Evolutionary conservation across 805 yeast species (phyloP).

Genomic region (Kluyveromyces dobzhanskii): DNA sequence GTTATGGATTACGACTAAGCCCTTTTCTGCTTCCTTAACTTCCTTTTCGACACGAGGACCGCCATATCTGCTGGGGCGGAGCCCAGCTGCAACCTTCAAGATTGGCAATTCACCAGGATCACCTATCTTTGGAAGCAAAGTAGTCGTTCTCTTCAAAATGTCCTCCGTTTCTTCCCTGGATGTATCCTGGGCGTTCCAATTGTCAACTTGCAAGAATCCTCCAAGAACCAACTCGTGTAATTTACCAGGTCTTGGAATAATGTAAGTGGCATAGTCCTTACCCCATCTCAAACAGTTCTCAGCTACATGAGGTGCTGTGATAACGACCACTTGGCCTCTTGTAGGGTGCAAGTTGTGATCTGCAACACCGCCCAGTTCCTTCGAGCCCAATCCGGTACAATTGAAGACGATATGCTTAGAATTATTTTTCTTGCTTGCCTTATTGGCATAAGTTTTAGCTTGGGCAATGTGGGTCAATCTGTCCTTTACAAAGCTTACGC

Average conservation of each 20-base stretch:
- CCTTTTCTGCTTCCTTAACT: conserved; percentile 30
- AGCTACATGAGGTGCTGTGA: conserved; percentile 58
- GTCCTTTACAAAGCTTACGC: conserved; percentile 43
- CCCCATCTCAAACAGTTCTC: conserved; percentile 58
- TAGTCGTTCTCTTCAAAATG: conserved; percentile 51
- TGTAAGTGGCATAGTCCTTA: conserved; percentile 51
- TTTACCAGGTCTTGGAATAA: conserved; percentile 64
- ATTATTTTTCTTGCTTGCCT: conserved; percentile 27
- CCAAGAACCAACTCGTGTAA: conserved; percentile 65
- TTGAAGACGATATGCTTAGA: conserved; percentile 44
- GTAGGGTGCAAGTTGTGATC: conserved; percentile 61
- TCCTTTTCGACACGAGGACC: conserved; percentile 66
- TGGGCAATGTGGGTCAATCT: conserved; percentile 47
- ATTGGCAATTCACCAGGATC: conserved; percentile 38
- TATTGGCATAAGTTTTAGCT: conserved; percentile 32
- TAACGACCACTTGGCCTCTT: conserved; percentile 72
- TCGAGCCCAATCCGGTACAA: conserved; percentile 71
- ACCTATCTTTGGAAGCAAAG: conserved; percentile 41
- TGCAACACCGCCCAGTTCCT: conserved; percentile 51
- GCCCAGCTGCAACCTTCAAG: conserved; percentile 59
- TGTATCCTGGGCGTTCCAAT: conserved; percentile 51
- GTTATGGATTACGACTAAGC: conserved; percentile 49
- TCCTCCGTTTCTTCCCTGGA: conserved; percentile 49
- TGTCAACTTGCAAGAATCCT: conserved; percentile 59
- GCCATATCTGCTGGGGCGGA: conserved; percentile 69